Evolutionary conservation across 2,329 filamentous ascomycete genomes (phyloP).

Genomic region (Aspergillus ruber): DNA sequence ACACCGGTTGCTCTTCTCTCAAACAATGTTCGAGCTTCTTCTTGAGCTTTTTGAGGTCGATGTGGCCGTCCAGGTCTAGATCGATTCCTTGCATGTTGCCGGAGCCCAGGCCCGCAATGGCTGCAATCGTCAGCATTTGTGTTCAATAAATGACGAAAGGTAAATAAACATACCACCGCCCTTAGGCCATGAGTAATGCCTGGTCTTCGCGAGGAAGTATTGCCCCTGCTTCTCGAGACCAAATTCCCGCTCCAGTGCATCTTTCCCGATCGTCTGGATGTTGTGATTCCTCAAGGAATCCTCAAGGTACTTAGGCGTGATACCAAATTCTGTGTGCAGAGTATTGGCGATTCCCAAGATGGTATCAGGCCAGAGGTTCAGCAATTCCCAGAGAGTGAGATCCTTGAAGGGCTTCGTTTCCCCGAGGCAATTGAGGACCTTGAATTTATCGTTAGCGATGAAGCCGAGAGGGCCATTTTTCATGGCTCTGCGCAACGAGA

Average conservation of each 20-base stretch:
- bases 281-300: constrained; percentile 1
- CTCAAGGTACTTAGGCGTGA: constrained; percentile 1
- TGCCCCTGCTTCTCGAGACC: constrained; percentile 24
- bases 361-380: constrained; percentile 37
- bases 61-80: constrained; percentile 36
- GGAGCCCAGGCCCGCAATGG: constrained; percentile 42
- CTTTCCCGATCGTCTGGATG: constrained; percentile 7
- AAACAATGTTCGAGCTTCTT: constrained; percentile 11
- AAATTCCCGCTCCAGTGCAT: constrained; percentile 15
- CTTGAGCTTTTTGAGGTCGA: constrained; percentile 24
- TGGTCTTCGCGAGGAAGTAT: constrained; percentile 37
- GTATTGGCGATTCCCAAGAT: constrained; percentile 37
- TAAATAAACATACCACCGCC: constrained; percentile 30
- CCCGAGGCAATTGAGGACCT: constrained; percentile 23
- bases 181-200: constrained; percentile 48
- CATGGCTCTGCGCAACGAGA: constrained; percentile 32
- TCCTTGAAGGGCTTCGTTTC: constrained; percentile 19
- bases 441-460: constrained; percentile 24
- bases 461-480: constrained; percentile 20
- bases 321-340: constrained; percentile 1
- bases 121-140: constrained; percentile 17
- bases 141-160: not conserved
- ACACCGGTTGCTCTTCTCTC: constrained; percentile 28
- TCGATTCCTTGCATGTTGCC: constrained; percentile 36
- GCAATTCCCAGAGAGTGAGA: constrained; percentile 38